A percentile compares a stretch with the other conserved stretches of the same genome.
Evolutionary conservation across 345 rosid genomes (phyloP).

Genomic region (Erysimum cheiranthoides): DNA sequence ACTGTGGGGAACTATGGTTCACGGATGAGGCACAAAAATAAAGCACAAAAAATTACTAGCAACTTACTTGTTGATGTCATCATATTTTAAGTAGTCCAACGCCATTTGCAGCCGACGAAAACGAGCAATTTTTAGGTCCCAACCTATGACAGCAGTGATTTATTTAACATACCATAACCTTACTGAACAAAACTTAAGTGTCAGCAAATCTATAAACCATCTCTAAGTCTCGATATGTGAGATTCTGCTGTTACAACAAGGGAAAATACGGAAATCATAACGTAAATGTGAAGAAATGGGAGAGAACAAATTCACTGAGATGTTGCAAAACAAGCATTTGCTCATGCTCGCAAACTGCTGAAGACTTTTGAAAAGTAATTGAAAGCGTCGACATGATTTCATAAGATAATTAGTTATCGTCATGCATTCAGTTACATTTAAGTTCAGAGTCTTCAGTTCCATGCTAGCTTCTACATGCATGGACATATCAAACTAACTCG

Average conservation of each 20-base stretch:
- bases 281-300: slow-evolving; percentile 20
- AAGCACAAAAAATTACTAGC: slow-evolving; percentile 29
- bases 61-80: slow-evolving; percentile 83
- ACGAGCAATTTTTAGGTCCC: slow-evolving; percentile 83
- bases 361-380: background rate
- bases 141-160: slow-evolving; percentile 63
- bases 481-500: slow-evolving; percentile 15
- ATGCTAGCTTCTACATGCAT: slow-evolving; percentile 32
- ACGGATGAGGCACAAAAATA: slow-evolving; percentile 12
- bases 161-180: slow-evolving; percentile 34
- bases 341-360: slow-evolving; percentile 33
- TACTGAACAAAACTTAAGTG: slow-evolving; percentile 31
- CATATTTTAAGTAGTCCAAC: slow-evolving; percentile 81
- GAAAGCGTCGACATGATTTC: slow-evolving; percentile 19
- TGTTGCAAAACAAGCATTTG: slow-evolving; percentile 22
- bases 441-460: background rate
- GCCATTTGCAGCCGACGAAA: slow-evolving; percentile 83
- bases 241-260: slow-evolving; percentile 17
- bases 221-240: slow-evolving; percentile 29
- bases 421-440: slow-evolving; percentile 25
- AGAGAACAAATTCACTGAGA: slow-evolving; percentile 11
- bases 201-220: slow-evolving; percentile 29
- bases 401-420: background rate
- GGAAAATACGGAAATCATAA: slow-evolving; percentile 11
- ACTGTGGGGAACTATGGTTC: slow-evolving; percentile 24